Percentiles rank a stretch among this genome's conserved stretches.
Evolutionary conservation across 768 basidiomycete species (phyloP).

Genomic region (Neoboletus brunneissimus): DNA sequence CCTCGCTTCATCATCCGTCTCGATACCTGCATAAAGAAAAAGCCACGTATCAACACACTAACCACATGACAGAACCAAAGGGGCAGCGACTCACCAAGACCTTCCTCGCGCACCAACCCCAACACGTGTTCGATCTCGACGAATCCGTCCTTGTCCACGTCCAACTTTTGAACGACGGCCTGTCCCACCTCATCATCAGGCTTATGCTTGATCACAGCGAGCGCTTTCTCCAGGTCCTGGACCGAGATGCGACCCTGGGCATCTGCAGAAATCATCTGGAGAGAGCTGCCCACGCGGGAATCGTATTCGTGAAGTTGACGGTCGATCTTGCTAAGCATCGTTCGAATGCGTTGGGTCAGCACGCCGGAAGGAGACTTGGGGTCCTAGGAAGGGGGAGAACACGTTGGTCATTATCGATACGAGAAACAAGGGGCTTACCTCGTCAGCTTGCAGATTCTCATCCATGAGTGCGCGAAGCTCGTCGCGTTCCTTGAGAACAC

Average conservation of each 20-base stretch:
- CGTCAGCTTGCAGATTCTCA: constrained; percentile 87
- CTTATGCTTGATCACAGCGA: constrained; percentile 90
- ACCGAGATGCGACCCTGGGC: constrained; percentile 87
- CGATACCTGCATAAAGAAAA: constrained; percentile 74
- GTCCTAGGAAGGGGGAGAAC: constrained; percentile 42
- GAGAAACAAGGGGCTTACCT: constrained; percentile 43
- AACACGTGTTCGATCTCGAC: constrained; percentile 95
- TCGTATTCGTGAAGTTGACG: constrained; percentile 91
- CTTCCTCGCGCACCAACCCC: constrained; percentile 84
- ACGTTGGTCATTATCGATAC: not conserved
- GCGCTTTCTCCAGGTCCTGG: constrained; percentile 83
- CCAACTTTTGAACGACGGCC: constrained; percentile 87
- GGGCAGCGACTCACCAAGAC: constrained; percentile 53
- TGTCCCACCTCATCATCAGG: constrained; percentile 88
- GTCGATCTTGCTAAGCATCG: constrained; percentile 96
- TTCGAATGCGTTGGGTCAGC: constrained; percentile 93
- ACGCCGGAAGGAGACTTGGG: constrained; percentile 79
- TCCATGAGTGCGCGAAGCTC: constrained; percentile 91
- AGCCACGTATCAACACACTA: not conserved
- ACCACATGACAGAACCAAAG: not conserved
- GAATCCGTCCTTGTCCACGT: constrained; percentile 93
- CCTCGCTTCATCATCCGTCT: constrained; percentile 83
- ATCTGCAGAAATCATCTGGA: constrained; percentile 84
- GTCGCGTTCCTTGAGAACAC: constrained; percentile 92
- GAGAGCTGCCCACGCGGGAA: constrained; percentile 73